phyloP scores from a whole-genome alignment of 179 eudicot genomes.

The Corrigiola litoralis region DNA sequence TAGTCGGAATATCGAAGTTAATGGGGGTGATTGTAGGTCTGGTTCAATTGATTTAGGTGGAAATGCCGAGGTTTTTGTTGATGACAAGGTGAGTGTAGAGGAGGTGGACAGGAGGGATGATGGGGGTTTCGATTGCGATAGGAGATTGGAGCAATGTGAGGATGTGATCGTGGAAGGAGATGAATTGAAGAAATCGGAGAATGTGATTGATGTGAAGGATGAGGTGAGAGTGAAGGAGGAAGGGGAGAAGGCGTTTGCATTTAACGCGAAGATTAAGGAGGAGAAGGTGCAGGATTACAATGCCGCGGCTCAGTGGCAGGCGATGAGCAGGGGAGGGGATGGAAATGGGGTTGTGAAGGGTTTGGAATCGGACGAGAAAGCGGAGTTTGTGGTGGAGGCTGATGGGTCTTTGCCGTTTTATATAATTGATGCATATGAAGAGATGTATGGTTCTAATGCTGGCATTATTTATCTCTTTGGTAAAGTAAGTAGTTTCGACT shows the following conservation, averaged over 20 bases:
- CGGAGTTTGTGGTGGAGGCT: constrained; percentile 56
- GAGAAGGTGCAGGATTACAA: constrained; percentile 45
- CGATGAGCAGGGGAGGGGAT: constrained; percentile 38
- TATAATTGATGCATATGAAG: constrained; percentile 84
- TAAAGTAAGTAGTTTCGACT: constrained; percentile 47
- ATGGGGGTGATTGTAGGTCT: constrained; percentile 4
- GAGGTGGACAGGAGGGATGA: constrained; percentile 22
- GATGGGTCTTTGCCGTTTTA: constrained; percentile 87
- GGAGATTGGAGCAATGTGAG: background rate
- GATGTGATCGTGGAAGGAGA: constrained; percentile 21
- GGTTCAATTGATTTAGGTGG: constrained; percentile 1
- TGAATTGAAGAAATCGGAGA: constrained; percentile 21
- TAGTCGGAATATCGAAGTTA: constrained; percentile 1
- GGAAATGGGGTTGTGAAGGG: constrained; percentile 24
- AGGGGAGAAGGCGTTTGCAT: constrained; percentile 34
- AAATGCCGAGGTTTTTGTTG: constrained; percentile 19
- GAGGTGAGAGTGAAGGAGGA: constrained; percentile 27
- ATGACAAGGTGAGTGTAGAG: constrained; percentile 3
- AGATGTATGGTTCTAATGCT: constrained; percentile 56
- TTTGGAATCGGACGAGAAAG: constrained; percentile 43
- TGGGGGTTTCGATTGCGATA: background rate
- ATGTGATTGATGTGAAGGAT: constrained; percentile 26
- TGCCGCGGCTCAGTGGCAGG: constrained; percentile 64
- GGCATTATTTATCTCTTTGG: constrained; percentile 88
- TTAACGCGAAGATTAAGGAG: constrained; percentile 76